These are phyloP conservation scores for Sugiyamaella paludigena DNA, from an alignment of 1,139 yeast genomes.

Conservation along the genomic window DNA sequence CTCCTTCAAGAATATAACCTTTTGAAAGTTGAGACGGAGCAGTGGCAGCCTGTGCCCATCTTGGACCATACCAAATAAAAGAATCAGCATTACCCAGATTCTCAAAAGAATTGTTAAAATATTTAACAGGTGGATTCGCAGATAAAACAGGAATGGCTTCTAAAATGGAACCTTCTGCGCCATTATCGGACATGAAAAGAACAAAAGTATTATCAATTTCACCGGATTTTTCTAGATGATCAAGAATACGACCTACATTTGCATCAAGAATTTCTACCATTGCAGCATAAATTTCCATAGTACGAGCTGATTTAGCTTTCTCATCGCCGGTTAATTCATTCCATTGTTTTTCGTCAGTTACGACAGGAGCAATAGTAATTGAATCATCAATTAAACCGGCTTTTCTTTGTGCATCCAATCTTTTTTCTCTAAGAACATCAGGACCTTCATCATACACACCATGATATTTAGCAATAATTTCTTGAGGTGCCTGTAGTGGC, in stretches of 20 bases:
- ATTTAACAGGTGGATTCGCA: conserved; percentile 34
- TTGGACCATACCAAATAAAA: conserved; percentile 53
- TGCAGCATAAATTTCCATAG: conserved; percentile 59
- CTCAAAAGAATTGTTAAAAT: conserved; percentile 46
- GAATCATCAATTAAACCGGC: conserved; percentile 47
- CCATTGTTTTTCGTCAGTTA: conserved; percentile 46
- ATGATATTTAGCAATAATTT: conserved; percentile 46
- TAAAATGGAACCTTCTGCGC: conserved; percentile 58
- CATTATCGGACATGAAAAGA: conserved; percentile 59
- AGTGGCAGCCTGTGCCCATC: conserved; percentile 67
- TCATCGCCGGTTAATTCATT: conserved; percentile 42
- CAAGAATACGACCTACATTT: conserved; percentile 49
- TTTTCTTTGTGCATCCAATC: conserved; percentile 44
- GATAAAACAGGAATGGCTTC: conserved; percentile 50
- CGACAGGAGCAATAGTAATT: conserved; percentile 47
- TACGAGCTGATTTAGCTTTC: conserved; percentile 40
- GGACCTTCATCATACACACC: conserved; percentile 54
- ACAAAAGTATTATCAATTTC: conserved; percentile 53
- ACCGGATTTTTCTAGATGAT: conserved; percentile 40
- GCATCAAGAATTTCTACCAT: conserved; percentile 55
- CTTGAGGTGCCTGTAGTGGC: conserved; percentile 57
- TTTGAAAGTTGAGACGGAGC: conserved; percentile 54
- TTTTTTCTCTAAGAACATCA: conserved; percentile 41
- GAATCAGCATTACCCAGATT: conserved; percentile 51
- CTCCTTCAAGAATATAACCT: conserved; percentile 55